Percentiles rank a stretch among this genome's conserved stretches.
Conservation (phyloP, 352 stramenopile species). For the Pythium apleroticum region DNA sequence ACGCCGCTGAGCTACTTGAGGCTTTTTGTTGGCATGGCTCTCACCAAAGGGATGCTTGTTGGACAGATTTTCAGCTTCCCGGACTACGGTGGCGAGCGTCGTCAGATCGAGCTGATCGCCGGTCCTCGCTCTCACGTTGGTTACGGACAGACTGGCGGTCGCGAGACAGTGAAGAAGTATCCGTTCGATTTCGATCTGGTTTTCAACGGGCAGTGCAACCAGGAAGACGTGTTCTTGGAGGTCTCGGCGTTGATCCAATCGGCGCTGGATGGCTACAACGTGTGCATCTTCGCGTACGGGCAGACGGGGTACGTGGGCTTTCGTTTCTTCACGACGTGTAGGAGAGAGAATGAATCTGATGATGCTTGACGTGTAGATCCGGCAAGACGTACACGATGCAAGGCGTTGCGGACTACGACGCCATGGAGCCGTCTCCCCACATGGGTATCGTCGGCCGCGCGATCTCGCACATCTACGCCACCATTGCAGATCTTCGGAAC, state of each 20-base stretch:
- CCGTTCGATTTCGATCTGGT: constrained; percentile 98
- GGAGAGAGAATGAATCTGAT: neutral
- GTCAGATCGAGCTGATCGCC: constrained; percentile 72
- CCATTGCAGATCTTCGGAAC: constrained; percentile 53
- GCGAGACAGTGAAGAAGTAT: constrained; percentile 78
- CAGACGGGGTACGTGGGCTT: constrained; percentile 62
- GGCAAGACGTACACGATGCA: constrained; percentile 91
- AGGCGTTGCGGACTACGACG: constrained; percentile 45
- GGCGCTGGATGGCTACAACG: constrained; percentile 94
- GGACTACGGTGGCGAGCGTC: constrained; percentile 60
- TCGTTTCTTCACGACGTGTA: too few relatives aligned
- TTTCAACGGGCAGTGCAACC: constrained; percentile 91
- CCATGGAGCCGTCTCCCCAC: constrained; percentile 46
- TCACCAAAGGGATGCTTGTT: neutral
- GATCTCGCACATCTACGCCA: constrained; percentile 76
- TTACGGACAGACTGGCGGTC: constrained; percentile 59
- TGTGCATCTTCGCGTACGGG: constrained; percentile 95
- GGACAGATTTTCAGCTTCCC: constrained; percentile 74
- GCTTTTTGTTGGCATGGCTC: neutral
- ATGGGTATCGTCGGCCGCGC: constrained; percentile 82
- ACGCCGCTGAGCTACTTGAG: neutral
- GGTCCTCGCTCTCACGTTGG: constrained; percentile 65
- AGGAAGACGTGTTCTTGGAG: constrained; percentile 97
- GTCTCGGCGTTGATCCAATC: constrained; percentile 94
- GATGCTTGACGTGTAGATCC: constrained; percentile 36